These are phyloP conservation scores for Suhomyces kilbournensis DNA, from an alignment of 805 yeast genomes.

Conservation along the genomic window DNA sequence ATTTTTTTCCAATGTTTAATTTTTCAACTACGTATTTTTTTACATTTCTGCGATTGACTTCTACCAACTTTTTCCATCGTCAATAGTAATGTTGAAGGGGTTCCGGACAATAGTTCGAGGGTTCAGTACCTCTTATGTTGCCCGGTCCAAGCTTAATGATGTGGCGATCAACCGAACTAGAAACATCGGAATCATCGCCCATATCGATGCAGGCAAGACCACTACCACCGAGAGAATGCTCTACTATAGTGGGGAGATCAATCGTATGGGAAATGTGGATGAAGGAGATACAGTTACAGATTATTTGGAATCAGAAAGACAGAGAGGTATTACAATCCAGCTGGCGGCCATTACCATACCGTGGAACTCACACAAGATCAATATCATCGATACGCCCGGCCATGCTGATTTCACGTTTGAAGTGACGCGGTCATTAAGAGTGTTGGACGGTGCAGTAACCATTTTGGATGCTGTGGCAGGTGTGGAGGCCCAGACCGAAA, in stretches of 20 bases:
- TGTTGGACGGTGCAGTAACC: constrained; percentile 90
- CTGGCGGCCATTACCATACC: constrained; percentile 92
- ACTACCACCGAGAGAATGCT: constrained; percentile 96
- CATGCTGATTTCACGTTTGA: constrained; percentile 97
- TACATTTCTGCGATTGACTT: neutral
- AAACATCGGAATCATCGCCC: constrained; percentile 97
- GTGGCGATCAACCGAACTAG: constrained; percentile 46
- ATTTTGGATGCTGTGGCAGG: constrained; percentile 96
- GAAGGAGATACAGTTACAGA: constrained; percentile 97
- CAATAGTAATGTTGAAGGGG: neutral
- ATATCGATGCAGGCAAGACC: constrained; percentile 97
- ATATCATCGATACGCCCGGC: constrained; percentile 95
- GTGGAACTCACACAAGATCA: constrained; percentile 76
- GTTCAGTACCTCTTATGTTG: neutral
- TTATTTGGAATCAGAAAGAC: constrained; percentile 82
- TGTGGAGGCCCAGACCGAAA: constrained; percentile 96
- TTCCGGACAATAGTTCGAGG: neutral
- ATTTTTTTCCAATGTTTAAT: constrained; percentile 7
- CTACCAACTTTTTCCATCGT: neutral
- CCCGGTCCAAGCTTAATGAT: constrained; percentile 19
- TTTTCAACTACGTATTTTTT: neutral
- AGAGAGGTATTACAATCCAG: constrained; percentile 93
- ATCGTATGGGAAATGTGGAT: constrained; percentile 86
- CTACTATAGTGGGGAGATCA: constrained; percentile 80
- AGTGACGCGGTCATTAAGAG: constrained; percentile 84